Conservation (phyloP, 805 yeast species). For the Hanseniaspora occidentalis region DNA sequence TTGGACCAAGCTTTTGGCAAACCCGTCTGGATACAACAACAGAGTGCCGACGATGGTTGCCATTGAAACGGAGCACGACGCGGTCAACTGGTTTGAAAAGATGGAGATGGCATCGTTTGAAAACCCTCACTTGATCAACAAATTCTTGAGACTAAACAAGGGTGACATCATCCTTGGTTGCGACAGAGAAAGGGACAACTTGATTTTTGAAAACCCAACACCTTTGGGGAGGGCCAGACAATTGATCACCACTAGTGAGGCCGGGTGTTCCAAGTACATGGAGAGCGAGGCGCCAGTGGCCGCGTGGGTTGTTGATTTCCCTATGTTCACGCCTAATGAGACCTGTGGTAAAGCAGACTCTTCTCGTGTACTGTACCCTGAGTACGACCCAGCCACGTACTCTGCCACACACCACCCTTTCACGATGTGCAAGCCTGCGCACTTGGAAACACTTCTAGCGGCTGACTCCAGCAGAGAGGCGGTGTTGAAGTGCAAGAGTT, state of each 20-base stretch:
- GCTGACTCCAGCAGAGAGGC: slow-evolving; percentile 17
- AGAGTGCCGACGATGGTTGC: slow-evolving; percentile 49
- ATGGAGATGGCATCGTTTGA: slow-evolving; percentile 25
- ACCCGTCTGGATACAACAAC: slow-evolving; percentile 33
- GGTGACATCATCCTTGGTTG: slow-evolving; percentile 74
- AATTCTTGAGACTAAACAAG: slow-evolving; percentile 30
- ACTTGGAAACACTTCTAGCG: not conserved
- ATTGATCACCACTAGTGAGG: slow-evolving; percentile 39
- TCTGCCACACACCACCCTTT: slow-evolving; percentile 94
- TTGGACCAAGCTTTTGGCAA: slow-evolving; percentile 28
- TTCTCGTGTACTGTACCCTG: slow-evolving; percentile 8
- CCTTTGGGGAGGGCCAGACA: slow-evolving; percentile 85
- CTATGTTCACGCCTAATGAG: slow-evolving; percentile 74
- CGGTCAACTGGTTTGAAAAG: slow-evolving; percentile 31
- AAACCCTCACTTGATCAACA: slow-evolving; percentile 20
- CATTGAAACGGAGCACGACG: slow-evolving; percentile 31
- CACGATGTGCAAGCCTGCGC: slow-evolving; percentile 46
- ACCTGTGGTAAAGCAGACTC: slow-evolving; percentile 8
- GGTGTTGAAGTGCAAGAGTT: slow-evolving; percentile 66
- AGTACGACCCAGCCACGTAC: slow-evolving; percentile 34
- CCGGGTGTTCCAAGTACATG: slow-evolving; percentile 25
- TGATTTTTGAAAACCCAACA: slow-evolving; percentile 86
- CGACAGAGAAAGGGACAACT: slow-evolving; percentile 42
- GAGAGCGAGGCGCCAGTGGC: slow-evolving; percentile 32
- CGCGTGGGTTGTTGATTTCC: slow-evolving; percentile 86